Evolutionary conservation across 2,329 filamentous ascomycete genomes (phyloP).

Genomic region (Aspergillus novofumigatus): DNA sequence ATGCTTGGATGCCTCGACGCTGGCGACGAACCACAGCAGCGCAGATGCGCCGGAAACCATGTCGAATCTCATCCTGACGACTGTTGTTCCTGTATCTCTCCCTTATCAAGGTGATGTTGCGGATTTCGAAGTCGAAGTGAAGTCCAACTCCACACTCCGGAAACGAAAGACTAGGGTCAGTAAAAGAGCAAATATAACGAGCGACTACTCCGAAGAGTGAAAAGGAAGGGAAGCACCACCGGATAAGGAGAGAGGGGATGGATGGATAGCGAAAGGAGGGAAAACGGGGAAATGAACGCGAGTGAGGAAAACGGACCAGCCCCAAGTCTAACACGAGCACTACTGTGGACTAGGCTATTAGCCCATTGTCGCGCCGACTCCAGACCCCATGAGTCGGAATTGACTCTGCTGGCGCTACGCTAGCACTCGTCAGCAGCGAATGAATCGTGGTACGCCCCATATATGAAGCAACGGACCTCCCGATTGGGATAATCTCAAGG

Average conservation of each 20-base stretch:
- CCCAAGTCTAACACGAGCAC: not conserved
- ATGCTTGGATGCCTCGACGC: constrained; percentile 33
- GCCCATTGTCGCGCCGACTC: not conserved
- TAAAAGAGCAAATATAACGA: constrained; percentile 1
- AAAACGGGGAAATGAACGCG: not conserved
- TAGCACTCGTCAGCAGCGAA: constrained; percentile 7
- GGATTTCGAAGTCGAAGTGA: not conserved
- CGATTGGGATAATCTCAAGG: constrained; percentile 6
- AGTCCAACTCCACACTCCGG: not conserved
- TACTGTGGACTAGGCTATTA: not conserved
- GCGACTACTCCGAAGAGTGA: not conserved
- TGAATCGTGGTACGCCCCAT: not conserved
- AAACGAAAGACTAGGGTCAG: constrained; percentile 22
- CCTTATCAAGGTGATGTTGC: not conserved
- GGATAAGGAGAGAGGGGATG: constrained; percentile 26
- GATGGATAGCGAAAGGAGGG: constrained; percentile 18
- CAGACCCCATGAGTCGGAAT: not conserved
- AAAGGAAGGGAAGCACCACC: not conserved
- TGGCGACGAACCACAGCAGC: constrained; percentile 35
- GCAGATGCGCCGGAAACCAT: constrained; percentile 30
- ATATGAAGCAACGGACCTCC: not conserved
- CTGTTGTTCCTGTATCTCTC: not conserved
- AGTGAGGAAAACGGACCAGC: constrained; percentile 1
- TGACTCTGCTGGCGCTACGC: not conserved
- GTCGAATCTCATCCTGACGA: constrained; percentile 32